Base-by-base conservation (phyloP, 1,284 basidiomycete genomes). In the Spongispora temasekensis region DNA sequence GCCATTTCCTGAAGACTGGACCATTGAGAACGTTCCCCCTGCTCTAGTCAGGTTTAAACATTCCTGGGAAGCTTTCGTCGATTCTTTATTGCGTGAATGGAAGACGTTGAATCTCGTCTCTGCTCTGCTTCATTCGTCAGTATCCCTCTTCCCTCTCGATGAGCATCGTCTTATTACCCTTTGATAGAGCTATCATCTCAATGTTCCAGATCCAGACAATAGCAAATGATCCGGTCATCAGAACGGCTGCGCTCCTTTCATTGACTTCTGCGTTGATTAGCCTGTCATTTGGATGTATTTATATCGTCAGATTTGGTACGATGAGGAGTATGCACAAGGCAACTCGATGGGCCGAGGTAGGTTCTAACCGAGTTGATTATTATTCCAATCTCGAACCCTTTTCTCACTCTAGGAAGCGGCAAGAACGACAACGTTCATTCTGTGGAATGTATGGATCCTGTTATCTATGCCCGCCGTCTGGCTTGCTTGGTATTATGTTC, bases 401-500 rank as follows among this genome's bases (percentile, higher is more conserved):
- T 23, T 10, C 21, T 4, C 2, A 35, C 15, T 19, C n/a, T 62
- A 91, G 87, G 89, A 91, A 74, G 87, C 89, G 25, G 81, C 84
- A 56, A 84, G 82, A 70, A 83, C 83, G 0, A 83, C 86, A 37
- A 87, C 89, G 0, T 74, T 81, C 10, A 84, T 92, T 25, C 80
- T 83, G 72, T 93, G 90, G 90, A 93, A 92, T 64, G 87, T 90
- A 15, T 93, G 90, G 91, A 87, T 91, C 1, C 68, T 93, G 10
- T 77, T 93, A 17, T 84, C 88, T 1, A 86, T 90, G 76, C 90
- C 90, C 0, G 85, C 82, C 0, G 77, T 91, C 17, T 93, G 88
- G 85, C 82, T 93, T 63, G 81, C 88, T 19, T 93, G 90, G 89
- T 85, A 65, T 15, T 85, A 65, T 15, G 71, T 72, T 34, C 15